phyloP scores from a whole-genome alignment of 208 protist species.

The Crithidia mellificae region DNA sequence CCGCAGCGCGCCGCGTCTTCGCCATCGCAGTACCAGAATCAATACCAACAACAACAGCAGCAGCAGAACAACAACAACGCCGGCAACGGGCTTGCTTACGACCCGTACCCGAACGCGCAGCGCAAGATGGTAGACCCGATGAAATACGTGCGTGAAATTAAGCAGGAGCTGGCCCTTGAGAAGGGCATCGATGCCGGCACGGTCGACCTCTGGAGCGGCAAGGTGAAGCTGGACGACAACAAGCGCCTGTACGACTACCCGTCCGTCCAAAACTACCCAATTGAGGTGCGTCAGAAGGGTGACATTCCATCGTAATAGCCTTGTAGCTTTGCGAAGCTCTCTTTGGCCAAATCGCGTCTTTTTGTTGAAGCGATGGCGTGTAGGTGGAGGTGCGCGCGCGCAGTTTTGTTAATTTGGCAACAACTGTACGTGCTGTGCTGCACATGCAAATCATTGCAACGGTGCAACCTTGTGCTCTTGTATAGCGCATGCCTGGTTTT shows the following conservation, averaged over 20 bases:
- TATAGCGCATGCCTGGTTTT: no score
- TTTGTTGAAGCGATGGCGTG: not conserved
- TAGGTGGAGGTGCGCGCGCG: no score
- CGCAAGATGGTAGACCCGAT: conserved; percentile 92
- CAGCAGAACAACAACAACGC: conserved; percentile 60
- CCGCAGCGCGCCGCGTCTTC: conserved; percentile 29
- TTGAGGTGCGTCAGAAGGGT: conserved; percentile 91
- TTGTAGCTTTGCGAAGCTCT: no score
- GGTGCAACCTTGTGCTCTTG: no score
- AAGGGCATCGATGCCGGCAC: conserved; percentile 79
- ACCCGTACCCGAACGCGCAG: conserved; percentile 89
- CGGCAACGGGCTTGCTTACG: conserved; percentile 63
- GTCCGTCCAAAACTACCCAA: conserved; percentile 85
- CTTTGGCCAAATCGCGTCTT: no score
- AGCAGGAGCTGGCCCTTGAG: conserved; percentile 80
- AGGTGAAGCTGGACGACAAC: conserved; percentile 81
- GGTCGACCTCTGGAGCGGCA: conserved; percentile 90
- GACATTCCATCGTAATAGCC: conserved; percentile 78
- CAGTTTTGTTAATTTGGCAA: no score
- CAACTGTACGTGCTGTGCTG: no score
- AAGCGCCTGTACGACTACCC: conserved; percentile 92
- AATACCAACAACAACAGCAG: conserved; percentile 42
- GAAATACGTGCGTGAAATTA: conserved; percentile 88
- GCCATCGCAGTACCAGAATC: conserved; percentile 27
- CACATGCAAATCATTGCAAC: no score